Evolutionary conservation across 2,329 filamentous ascomycete species (phyloP).

Genomic region (Beauveria asiatica): DNA sequence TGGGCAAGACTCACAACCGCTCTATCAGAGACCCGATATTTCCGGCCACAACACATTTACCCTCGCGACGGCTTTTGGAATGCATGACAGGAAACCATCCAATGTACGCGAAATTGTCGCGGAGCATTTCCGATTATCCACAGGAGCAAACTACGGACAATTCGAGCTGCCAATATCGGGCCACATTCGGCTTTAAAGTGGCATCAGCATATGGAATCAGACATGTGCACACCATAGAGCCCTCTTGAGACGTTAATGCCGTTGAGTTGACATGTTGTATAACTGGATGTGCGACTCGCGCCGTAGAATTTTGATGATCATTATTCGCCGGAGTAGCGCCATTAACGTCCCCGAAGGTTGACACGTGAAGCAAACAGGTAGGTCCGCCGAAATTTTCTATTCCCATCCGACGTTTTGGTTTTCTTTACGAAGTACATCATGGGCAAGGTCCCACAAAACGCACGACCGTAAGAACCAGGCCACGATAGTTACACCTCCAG

Average conservation of each 20-base stretch:
- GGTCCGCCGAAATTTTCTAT: background rate
- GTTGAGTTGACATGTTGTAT: background rate
- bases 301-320: background rate
- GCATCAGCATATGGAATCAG: background rate
- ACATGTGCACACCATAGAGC: background rate
- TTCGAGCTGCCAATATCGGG: background rate
- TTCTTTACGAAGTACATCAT: background rate
- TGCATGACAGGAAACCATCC: background rate
- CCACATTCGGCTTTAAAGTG: background rate
- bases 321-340: background rate
- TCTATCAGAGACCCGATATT: background rate
- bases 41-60: background rate
- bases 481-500: background rate
- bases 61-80: background rate
- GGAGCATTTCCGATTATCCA: background rate
- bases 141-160: background rate
- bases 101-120: background rate
- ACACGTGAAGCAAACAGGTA: background rate
- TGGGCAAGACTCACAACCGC: background rate
- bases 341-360: background rate
- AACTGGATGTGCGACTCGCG: background rate
- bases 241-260: background rate
- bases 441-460: background rate
- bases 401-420: background rate
- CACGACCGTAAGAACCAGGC: background rate